Conservation (phyloP, 73 alveolate species). For the Symbiodinium natans region DNA sequence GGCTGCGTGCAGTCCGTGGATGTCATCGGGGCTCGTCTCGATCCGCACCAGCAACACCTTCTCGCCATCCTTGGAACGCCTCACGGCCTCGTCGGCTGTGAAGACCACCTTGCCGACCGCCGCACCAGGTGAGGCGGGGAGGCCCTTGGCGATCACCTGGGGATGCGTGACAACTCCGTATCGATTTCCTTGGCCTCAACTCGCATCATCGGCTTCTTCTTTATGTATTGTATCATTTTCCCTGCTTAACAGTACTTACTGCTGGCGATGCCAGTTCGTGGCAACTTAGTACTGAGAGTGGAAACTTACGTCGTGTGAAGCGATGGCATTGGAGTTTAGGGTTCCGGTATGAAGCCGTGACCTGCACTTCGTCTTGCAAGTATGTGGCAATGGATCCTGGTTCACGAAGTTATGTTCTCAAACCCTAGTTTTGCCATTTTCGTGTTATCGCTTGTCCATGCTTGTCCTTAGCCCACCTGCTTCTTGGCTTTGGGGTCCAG, state of each 20-base stretch:
- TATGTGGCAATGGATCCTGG: too few relatives aligned
- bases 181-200: neutral
- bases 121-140: constrained; percentile 53
- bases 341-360: too few relatives aligned
- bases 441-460: too few relatives aligned
- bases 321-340: constrained; percentile 27
- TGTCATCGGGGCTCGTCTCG: constrained; percentile 97
- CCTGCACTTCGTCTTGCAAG: too few relatives aligned
- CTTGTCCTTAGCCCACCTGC: too few relatives aligned
- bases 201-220: too few relatives aligned
- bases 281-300: neutral
- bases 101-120: constrained; percentile 65
- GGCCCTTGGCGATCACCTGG: constrained; percentile 15
- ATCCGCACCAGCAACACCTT: constrained; percentile 95
- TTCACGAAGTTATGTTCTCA: too few relatives aligned
- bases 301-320: neutral
- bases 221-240: too few relatives aligned
- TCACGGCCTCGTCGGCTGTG: constrained; percentile 94
- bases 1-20: constrained; percentile 80
- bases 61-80: constrained; percentile 85
- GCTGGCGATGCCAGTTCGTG: too few relatives aligned
- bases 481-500: constrained; percentile 58
- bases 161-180: too few relatives aligned
- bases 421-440: too few relatives aligned
- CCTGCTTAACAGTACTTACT: too few relatives aligned